Percentiles rank a stretch among this genome's conserved stretches.
phyloP scores from a whole-genome alignment of 768 basidiomycete genomes.

The Lactarius hatsudake region DNA sequence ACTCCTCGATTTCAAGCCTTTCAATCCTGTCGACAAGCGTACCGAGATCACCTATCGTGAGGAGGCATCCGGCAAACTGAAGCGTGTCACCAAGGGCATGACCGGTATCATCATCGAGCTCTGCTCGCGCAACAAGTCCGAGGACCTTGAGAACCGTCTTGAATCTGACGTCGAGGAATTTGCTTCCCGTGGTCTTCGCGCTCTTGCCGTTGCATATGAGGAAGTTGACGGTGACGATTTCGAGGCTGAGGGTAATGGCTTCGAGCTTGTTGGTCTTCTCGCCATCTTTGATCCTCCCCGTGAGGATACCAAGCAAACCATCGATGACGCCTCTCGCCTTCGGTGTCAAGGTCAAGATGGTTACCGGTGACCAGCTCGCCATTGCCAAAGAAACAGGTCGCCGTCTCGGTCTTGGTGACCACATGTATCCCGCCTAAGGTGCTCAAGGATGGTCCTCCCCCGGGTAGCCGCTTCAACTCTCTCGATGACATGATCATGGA shows the following conservation, averaged over 20 bases:
- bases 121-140: conserved; percentile 96
- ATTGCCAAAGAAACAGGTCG: conserved; percentile 99
- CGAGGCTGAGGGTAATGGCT: conserved; percentile 91
- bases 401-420: conserved; percentile 95
- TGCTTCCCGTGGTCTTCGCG: conserved; percentile 93
- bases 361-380: conserved; percentile 99
- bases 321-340: conserved; percentile 95
- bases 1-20: conserved; percentile 97
- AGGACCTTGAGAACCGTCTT: conserved; percentile 84
- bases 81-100: conserved; percentile 99
- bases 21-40: conserved; percentile 99
- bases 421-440: conserved; percentile 99
- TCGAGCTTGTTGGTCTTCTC: conserved; percentile 95
- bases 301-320: conserved; percentile 98
- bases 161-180: conserved; percentile 97
- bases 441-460: conserved; percentile 93
- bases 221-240: conserved; percentile 80
- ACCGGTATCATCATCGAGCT: conserved; percentile 98
- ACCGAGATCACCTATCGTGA: conserved; percentile 98
- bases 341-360: conserved; percentile 99
- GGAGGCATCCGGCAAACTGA: conserved; percentile 90
- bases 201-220: conserved; percentile 94
- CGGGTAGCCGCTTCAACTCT: conserved; percentile 75
- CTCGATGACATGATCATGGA: conserved; percentile 99
- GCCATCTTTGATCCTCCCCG: conserved; percentile 98